Base-by-base conservation (phyloP, 163 green algal species). In the Scenedesmus sp. region DNA sequence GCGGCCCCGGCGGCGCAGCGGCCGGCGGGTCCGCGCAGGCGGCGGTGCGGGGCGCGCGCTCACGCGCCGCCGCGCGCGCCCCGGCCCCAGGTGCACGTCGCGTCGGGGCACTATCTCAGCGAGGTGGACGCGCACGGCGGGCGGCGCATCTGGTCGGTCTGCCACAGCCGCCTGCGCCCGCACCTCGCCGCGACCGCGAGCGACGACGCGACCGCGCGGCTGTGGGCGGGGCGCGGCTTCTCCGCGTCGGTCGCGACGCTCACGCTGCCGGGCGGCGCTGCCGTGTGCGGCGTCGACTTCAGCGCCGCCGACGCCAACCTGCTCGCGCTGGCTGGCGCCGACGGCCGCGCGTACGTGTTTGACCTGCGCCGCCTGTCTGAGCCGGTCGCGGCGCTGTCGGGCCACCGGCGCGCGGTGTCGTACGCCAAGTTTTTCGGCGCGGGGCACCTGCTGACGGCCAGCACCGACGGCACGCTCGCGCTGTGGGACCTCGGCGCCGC, bases 401-500 rank as follows among this genome's bases (percentile, higher is more conserved):
- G 90, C 54, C 90, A 94, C 60, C 76, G 77, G 17, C 86, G 87
- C 36, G 87, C 92, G 2, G 90, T 97, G 51, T 93, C 89, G 0
- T 97, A 97, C 81, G 93, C 95, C 44, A 84, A 89, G 24, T 91
- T 86, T 51, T 66, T 93, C 24, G 71, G 71, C 0, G 14, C 44
- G 5, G 48, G 71, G 9, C 75, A 88, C 74, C 79, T 97, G 2
- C 79, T 96, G 5, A 92, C 85, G 9, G 91, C 92, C 11, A 95
- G 91, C 11, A 95, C 89, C 1, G 93, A 97, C 81, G 88, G 85
- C 53, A 86, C 82, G 0, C 75, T 97, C 22, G 87, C 90, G 47
- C 67, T 91, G 34, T 97, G 93, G 93, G 83, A 95, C 82, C 22
- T 94, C 31, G 63, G 36, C 14, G 20, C 48, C 4, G 45, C 60